Conservation (phyloP, 768 basidiomycete species). For the Sarcodon aspratus region DNA sequence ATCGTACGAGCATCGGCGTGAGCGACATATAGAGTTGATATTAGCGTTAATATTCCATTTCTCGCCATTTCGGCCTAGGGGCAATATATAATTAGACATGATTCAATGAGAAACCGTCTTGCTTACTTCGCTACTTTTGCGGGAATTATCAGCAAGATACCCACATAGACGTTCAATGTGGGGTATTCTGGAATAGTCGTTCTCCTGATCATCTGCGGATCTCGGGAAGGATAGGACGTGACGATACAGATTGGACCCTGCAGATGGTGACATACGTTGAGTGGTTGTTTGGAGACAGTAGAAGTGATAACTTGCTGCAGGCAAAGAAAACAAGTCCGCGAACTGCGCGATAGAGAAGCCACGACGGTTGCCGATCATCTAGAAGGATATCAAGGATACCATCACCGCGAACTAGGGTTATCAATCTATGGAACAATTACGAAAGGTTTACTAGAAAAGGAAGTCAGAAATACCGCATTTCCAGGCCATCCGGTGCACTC, state of each 20-base stretch:
- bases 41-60: constrained; percentile 25
- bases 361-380: constrained; percentile 35
- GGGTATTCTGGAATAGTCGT: constrained; percentile 11
- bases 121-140: constrained; percentile 13
- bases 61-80: constrained; percentile 24
- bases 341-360: constrained; percentile 35
- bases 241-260: constrained; percentile 9
- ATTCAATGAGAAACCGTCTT: neutral
- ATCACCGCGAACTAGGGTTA: constrained; percentile 24
- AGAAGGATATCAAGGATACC: constrained; percentile 37
- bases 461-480: constrained; percentile 19
- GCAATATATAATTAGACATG: neutral
- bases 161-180: constrained; percentile 20
- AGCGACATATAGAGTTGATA: constrained; percentile 26
- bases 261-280: constrained; percentile 1
- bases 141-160: constrained; percentile 13
- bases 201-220: constrained; percentile 1
- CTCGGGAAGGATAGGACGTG: constrained; percentile 5
- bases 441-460: neutral
- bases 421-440: constrained; percentile 21
- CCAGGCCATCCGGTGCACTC: constrained; percentile 30
- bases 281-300: constrained; percentile 1
- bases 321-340: constrained; percentile 44
- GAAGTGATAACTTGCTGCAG: constrained; percentile 31
- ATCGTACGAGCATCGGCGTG: constrained; percentile 26